Conservation (phyloP, 495 filamentous ascomycete genomes). For the Ramalina intermedia region DNA sequence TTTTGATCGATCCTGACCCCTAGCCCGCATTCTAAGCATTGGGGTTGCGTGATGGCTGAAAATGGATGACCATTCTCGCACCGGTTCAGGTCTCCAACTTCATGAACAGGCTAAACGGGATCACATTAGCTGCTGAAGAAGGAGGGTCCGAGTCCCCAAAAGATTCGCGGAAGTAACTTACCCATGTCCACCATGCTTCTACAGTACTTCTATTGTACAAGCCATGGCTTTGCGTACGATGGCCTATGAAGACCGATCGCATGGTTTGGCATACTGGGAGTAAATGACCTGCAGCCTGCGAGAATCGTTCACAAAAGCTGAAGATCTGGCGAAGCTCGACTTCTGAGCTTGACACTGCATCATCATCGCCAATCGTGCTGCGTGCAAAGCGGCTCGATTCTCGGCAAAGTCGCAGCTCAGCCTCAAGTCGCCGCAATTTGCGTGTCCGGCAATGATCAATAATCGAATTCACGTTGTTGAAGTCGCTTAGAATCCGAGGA, state of each 20-base stretch:
- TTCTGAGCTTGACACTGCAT: not conserved
- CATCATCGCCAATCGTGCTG: not conserved
- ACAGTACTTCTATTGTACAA: not conserved
- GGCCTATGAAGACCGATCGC: not conserved
- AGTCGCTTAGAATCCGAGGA: not conserved
- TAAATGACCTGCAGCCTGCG: not conserved
- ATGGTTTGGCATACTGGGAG: too few relatives aligned
- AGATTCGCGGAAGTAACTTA: too few relatives aligned
- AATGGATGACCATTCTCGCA: slow-evolving; percentile 13
- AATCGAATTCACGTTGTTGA: not conserved
- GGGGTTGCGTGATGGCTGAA: slow-evolving; percentile 3
- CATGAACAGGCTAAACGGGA: not conserved
- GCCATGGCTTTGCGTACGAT: not conserved
- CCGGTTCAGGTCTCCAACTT: slow-evolving; percentile 1
- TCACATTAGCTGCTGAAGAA: too few relatives aligned
- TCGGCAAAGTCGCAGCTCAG: slow-evolving; percentile 5
- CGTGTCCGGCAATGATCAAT: slow-evolving; percentile 2
- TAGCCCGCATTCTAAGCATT: slow-evolving; percentile 12
- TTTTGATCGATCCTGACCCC: not conserved
- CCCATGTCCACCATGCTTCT: slow-evolving; percentile 9
- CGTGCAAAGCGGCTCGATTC: not conserved
- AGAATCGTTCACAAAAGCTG: not conserved
- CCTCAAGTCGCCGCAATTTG: slow-evolving; percentile 11
- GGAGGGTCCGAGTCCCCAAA: too few relatives aligned
- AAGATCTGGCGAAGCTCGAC: not conserved